phyloP scores from a whole-genome alignment of 345 rosid species.

The Acer yangbiense region DNA sequence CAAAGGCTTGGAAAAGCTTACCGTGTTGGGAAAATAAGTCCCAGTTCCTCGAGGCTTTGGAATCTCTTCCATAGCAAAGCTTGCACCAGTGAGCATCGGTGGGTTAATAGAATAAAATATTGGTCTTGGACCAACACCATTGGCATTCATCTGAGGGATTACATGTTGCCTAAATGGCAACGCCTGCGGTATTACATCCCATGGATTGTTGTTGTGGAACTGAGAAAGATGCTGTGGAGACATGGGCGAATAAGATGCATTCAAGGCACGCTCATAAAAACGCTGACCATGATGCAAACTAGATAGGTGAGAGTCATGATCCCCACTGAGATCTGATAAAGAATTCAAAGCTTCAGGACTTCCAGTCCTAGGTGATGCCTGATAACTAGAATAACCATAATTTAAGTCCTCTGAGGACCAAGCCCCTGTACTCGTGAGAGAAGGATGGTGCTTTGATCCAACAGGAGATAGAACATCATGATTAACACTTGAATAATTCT shows the following conservation, averaged over 20 bases:
- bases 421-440: conserved; percentile 30
- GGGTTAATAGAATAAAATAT: conserved; percentile 48
- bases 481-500: conserved; percentile 27
- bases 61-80: conserved; percentile 64
- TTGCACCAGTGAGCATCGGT: conserved; percentile 46
- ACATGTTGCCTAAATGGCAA: conserved; percentile 44
- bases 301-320: conserved; percentile 45
- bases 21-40: conserved; percentile 77
- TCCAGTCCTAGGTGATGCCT: conserved; percentile 29
- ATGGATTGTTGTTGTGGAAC: conserved; percentile 51
- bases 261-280: conserved; percentile 46
- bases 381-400: conserved; percentile 36
- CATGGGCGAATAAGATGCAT: conserved; percentile 43
- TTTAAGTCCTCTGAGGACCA: conserved; percentile 50
- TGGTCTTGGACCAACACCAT: conserved; percentile 50
- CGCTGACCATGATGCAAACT: conserved; percentile 49
- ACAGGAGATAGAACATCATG: conserved; percentile 41
- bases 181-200: conserved; percentile 58
- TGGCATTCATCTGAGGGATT: conserved; percentile 43
- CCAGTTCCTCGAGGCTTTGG: conserved; percentile 85
- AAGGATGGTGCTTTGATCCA: conserved; percentile 36
- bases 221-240: conserved; percentile 46
- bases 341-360: conserved; percentile 35
- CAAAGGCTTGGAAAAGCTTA: conserved; percentile 33
- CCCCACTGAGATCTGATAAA: conserved; percentile 67